A percentile compares a stretch with the other conserved stretches of the same genome.
phyloP scores from a whole-genome alignment of 345 rosid species.

The Toxicodendron radicans region DNA sequence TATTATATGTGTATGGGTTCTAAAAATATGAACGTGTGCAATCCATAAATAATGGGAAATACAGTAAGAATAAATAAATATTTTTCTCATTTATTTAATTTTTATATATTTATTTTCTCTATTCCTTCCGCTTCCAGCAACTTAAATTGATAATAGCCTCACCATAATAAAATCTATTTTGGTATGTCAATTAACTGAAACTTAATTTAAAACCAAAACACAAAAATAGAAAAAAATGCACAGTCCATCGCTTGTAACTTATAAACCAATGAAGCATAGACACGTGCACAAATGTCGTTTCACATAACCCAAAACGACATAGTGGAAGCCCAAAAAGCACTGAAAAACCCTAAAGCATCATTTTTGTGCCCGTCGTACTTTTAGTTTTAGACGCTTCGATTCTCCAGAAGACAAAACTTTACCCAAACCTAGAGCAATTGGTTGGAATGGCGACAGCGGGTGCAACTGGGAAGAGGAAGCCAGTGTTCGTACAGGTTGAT shows the following conservation, averaged over 20 bases:
- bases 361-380: neutral
- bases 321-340: neutral
- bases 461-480: slow-evolving; percentile 45
- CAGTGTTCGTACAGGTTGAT: slow-evolving; percentile 55
- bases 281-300: neutral
- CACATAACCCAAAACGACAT: neutral
- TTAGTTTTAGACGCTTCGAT: neutral
- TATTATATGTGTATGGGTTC: too few relatives aligned
- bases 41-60: too few relatives aligned
- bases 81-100: too few relatives aligned
- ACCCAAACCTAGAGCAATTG: neutral
- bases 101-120: too few relatives aligned
- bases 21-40: too few relatives aligned
- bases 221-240: neutral
- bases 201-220: neutral
- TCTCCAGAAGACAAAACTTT: neutral
- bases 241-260: neutral
- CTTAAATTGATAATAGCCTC: too few relatives aligned
- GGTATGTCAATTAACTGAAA: too few relatives aligned
- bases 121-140: too few relatives aligned
- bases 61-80: too few relatives aligned
- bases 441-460: slow-evolving; percentile 29
- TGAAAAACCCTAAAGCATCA: slow-evolving; percentile 11
- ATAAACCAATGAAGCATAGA: neutral
- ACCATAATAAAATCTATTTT: too few relatives aligned